Percentiles rank a stretch among this genome's conserved stretches.
These are phyloP conservation scores for Ballota nigra DNA, from an alignment of 257 asterid genomes.

Conservation along the genomic window DNA sequence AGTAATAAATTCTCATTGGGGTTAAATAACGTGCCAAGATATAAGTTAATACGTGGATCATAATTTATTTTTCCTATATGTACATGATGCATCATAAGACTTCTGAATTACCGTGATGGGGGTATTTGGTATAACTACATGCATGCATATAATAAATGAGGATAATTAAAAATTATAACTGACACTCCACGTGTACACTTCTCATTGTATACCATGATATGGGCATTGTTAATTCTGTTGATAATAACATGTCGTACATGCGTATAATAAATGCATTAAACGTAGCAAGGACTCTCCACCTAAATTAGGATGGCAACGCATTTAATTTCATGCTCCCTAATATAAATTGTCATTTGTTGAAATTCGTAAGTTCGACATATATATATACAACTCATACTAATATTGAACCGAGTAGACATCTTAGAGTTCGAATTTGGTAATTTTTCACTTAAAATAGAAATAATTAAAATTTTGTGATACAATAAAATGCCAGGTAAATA, in stretches of 20 bases:
- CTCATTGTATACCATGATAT: neutral
- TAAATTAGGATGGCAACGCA: neutral
- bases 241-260: neutral
- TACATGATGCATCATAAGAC: neutral
- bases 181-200: neutral
- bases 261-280: neutral
- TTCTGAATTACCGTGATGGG: neutral
- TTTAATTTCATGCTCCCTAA: neutral
- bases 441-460: neutral
- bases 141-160: neutral
- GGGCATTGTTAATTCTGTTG: neutral
- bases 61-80: no score
- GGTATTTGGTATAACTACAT: neutral
- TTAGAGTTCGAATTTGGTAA: neutral
- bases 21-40: no score
- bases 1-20: no score
- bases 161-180: no score
- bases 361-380: neutral
- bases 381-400: neutral
- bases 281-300: neutral
- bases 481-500: neutral
- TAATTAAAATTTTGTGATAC: neutral
- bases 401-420: neutral
- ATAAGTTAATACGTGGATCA: no score
- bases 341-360: neutral